Evolutionary conservation across 441 rosid genomes (phyloP).

Genomic region (Dalechampia spathulata): DNA sequence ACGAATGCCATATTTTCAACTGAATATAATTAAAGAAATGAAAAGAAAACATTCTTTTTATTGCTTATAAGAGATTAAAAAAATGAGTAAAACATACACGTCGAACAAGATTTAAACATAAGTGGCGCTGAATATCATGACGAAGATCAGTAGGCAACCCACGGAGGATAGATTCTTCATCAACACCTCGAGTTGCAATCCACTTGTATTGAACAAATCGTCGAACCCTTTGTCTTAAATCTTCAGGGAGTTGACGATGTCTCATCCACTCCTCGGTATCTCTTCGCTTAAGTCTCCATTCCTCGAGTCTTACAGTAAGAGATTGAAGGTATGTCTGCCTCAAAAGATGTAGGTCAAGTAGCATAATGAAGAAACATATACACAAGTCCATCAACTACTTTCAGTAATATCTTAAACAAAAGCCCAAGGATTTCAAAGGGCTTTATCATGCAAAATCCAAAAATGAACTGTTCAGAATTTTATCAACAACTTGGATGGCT

Average conservation of each 20-base stretch:
- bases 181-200: conserved; percentile 89
- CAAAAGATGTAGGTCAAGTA: conserved; percentile 1
- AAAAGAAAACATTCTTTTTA: background rate
- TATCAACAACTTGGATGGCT: background rate
- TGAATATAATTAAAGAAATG: background rate
- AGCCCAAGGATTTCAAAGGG: background rate
- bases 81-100: conserved; percentile 46
- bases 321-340: conserved; percentile 86
- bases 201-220: conserved; percentile 85
- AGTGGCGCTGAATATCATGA: conserved; percentile 79
- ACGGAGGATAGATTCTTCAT: conserved; percentile 67
- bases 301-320: conserved; percentile 82
- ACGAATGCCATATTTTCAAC: background rate
- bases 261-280: conserved; percentile 98
- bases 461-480: background rate
- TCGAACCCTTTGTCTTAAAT: conserved; percentile 54
- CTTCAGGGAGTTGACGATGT: conserved; percentile 93
- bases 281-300: conserved; percentile 89
- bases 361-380: background rate
- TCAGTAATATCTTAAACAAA: background rate
- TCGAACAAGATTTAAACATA: conserved; percentile 86
- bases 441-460: background rate
- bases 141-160: conserved; percentile 88
- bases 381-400: no score
- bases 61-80: background rate